These are phyloP conservation scores for Xylaria flabelliformis DNA, from an alignment of 495 filamentous ascomycete species.

Conservation along the genomic window DNA sequence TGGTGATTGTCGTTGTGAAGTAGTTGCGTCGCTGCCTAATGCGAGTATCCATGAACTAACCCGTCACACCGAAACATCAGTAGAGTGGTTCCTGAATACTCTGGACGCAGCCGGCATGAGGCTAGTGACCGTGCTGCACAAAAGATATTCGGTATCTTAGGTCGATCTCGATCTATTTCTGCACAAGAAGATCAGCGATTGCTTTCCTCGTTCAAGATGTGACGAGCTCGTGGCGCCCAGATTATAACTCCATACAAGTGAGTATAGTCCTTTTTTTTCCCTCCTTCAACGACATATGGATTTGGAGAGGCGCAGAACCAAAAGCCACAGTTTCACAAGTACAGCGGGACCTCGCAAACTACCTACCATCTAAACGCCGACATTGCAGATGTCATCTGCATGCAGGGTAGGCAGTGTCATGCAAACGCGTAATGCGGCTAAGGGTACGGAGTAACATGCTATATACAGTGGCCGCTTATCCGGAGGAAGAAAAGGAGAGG, in stretches of 20 bases:
- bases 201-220: not conserved
- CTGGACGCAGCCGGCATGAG: conserved; percentile 16
- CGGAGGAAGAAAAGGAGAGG: not conserved
- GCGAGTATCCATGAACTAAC: conserved; percentile 16
- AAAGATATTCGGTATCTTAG: not conserved
- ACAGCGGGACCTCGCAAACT: conserved; percentile 18
- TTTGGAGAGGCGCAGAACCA: not conserved
- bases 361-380: conserved; percentile 7
- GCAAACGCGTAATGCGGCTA: conserved; percentile 12
- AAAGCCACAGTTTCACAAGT: conserved; percentile 18
- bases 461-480: not conserved
- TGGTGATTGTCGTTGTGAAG: not conserved
- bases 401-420: conserved; percentile 4
- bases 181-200: not conserved
- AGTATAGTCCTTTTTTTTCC: not conserved
- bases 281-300: not conserved
- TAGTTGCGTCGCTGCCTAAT: not conserved
- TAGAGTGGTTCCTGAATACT: conserved; percentile 15
- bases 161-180: conserved; percentile 2
- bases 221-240: not conserved
- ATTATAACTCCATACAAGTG: not conserved
- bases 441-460: conserved; percentile 1
- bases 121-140: not conserved
- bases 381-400: conserved; percentile 18
- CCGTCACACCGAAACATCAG: conserved; percentile 10